These are phyloP conservation scores for Viridothelium virens DNA, from an alignment of 495 filamentous ascomycete species.

Conservation along the genomic window DNA sequence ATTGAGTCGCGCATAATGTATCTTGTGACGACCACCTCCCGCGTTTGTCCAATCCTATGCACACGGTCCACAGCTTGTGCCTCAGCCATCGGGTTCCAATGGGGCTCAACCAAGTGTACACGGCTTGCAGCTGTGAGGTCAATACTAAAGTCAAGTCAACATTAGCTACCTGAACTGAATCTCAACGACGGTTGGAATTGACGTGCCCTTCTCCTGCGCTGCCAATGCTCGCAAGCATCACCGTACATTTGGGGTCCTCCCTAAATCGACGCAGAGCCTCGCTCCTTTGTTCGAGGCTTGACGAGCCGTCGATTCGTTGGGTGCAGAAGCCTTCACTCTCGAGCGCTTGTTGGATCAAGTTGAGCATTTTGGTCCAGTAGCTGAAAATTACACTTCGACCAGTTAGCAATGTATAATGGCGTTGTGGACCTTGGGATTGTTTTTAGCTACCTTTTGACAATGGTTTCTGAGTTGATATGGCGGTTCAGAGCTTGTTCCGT, in stretches of 20 bases:
- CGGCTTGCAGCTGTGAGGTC: slow-evolving; percentile 79
- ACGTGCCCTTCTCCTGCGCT: slow-evolving; percentile 73
- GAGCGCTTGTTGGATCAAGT: slow-evolving; percentile 83
- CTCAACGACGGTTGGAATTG: neutral
- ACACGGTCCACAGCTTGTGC: slow-evolving; percentile 92
- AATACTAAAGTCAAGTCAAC: slow-evolving; percentile 36
- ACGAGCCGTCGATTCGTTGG: slow-evolving; percentile 78
- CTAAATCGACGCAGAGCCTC: slow-evolving; percentile 67
- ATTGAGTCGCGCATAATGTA: slow-evolving; percentile 69
- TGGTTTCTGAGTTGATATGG: neutral
- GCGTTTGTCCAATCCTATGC: slow-evolving; percentile 86
- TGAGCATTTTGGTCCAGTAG: slow-evolving; percentile 85
- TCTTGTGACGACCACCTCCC: slow-evolving; percentile 68
- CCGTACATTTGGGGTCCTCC: slow-evolving; percentile 59
- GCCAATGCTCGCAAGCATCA: slow-evolving; percentile 84
- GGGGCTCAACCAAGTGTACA: slow-evolving; percentile 95
- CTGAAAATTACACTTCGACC: slow-evolving; percentile 66
- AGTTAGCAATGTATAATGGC: neutral
- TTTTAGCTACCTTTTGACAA: slow-evolving; percentile 1
- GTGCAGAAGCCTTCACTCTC: slow-evolving; percentile 56
- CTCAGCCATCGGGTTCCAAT: slow-evolving; percentile 92
- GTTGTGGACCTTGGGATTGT: no score
- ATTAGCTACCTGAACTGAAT: neutral
- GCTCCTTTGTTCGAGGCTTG: slow-evolving; percentile 62
- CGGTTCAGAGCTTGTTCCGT: slow-evolving; percentile 13